Evolutionary conservation across 805 yeast species (phyloP).

Genomic region (Candida endomychidarum): DNA sequence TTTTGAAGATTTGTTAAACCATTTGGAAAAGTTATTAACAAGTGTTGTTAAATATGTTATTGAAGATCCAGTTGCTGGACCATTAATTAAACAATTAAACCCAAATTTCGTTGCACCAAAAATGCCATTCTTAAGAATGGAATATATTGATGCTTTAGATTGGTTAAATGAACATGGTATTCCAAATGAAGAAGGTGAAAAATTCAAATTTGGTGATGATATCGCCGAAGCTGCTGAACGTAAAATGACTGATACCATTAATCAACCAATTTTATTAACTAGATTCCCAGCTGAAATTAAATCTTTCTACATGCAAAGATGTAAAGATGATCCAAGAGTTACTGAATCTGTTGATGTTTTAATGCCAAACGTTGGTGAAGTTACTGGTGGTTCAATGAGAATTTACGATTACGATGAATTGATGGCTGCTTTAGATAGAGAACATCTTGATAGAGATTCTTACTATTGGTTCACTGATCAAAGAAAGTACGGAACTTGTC

Average conservation of each 20-base stretch:
- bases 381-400: slow-evolving; percentile 99
- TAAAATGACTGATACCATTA: slow-evolving; percentile 94
- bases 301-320: slow-evolving; percentile 96
- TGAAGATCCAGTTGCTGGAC: slow-evolving; percentile 91
- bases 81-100: slow-evolving; percentile 86
- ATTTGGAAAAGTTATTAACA: slow-evolving; percentile 78
- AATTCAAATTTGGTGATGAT: slow-evolving; percentile 96
- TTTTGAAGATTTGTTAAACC: slow-evolving; percentile 82
- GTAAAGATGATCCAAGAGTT: slow-evolving; percentile 86
- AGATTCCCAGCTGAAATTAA: slow-evolving; percentile 97
- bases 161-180: slow-evolving; percentile 97
- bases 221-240: slow-evolving; percentile 99
- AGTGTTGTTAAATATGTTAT: slow-evolving; percentile 70
- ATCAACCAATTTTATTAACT: slow-evolving; percentile 86
- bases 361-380: slow-evolving; percentile 99
- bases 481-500: slow-evolving; percentile 95
- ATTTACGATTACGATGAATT: slow-evolving; percentile 78
- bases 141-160: slow-evolving; percentile 84
- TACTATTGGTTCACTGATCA: slow-evolving; percentile 97
- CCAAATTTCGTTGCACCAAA: slow-evolving; percentile 84
- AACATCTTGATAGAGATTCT: slow-evolving; percentile 73
- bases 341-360: slow-evolving; percentile 98
- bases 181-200: slow-evolving; percentile 91
- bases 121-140: slow-evolving; percentile 87
- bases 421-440: slow-evolving; percentile 89